Conservation (phyloP, 495 filamentous ascomycete species). For the Penicillium chermesinum region DNA sequence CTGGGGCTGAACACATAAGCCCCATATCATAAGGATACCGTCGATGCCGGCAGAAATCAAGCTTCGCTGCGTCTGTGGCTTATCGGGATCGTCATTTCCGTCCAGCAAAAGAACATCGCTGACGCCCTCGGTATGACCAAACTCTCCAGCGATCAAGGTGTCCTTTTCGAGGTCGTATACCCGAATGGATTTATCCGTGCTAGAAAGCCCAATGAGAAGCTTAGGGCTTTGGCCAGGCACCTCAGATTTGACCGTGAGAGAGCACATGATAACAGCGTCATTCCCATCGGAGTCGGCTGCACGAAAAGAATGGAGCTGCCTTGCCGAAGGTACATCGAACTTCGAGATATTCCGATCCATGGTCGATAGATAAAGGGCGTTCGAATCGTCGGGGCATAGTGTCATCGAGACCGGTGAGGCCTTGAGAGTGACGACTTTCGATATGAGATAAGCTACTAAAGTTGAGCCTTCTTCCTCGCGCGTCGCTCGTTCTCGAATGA, state of each 20-base stretch:
- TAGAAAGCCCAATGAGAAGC: conserved; percentile 76
- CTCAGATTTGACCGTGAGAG: conserved; percentile 53
- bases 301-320: conserved; percentile 67
- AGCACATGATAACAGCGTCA: conserved; percentile 78
- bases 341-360: conserved; percentile 75
- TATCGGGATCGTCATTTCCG: conserved; percentile 36
- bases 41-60: conserved; percentile 76
- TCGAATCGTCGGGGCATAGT: conserved; percentile 52
- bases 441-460: conserved; percentile 68
- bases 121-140: conserved; percentile 89
- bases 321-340: conserved; percentile 70
- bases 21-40: conserved; percentile 83
- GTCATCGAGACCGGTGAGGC: conserved; percentile 82
- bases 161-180: conserved; percentile 78
- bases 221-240: conserved; percentile 36
- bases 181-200: conserved; percentile 89
- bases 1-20: conserved; percentile 45
- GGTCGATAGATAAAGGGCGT: conserved; percentile 67
- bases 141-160: conserved; percentile 74
- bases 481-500: conserved; percentile 70
- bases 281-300: conserved; percentile 69
- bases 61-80: conserved; percentile 33
- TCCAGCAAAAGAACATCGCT: conserved; percentile 76
- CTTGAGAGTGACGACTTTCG: conserved; percentile 72
- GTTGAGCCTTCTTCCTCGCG: conserved; percentile 58